Evolutionary conservation across 1,284 basidiomycete genomes (phyloP).

Genomic region (Ustilago curta): DNA sequence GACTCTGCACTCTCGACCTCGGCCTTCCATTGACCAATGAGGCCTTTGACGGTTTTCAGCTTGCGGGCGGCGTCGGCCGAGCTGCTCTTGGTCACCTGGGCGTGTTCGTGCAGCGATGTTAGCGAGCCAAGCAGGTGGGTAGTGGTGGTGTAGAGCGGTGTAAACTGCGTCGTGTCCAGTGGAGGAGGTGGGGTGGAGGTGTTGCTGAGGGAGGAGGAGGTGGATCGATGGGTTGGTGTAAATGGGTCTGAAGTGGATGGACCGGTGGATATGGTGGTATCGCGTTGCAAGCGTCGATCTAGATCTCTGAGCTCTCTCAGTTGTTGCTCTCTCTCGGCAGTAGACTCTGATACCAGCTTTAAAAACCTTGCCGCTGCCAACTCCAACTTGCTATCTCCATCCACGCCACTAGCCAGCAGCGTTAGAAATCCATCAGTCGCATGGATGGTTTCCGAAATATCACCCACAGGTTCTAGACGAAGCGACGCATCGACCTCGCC

Average conservation of each 20-base stretch:
- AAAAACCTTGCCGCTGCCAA: constrained; percentile 18
- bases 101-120: constrained; percentile 42
- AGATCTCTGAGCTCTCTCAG: constrained; percentile 49
- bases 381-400: constrained; percentile 34
- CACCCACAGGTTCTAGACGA: background rate
- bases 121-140: constrained; percentile 20
- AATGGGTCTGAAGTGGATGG: background rate
- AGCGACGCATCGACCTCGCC: background rate
- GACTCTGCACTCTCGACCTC: constrained; percentile 39
- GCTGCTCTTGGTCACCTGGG: constrained; percentile 41
- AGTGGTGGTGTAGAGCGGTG: constrained; percentile 29
- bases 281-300: constrained; percentile 16
- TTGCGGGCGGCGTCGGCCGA: constrained; percentile 41
- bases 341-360: constrained; percentile 30
- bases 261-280: too few species aligned
- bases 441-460: background rate
- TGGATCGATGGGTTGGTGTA: background rate
- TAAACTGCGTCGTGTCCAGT: constrained; percentile 9
- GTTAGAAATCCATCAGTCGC: constrained; percentile 11
- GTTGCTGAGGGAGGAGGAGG: background rate
- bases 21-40: constrained; percentile 34
- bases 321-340: constrained; percentile 36
- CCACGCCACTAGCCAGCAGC: constrained; percentile 6
- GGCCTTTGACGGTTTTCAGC: constrained; percentile 28
- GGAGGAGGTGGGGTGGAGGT: constrained; percentile 4